phyloP scores from a whole-genome alignment of 352 stramenopile species.

The Pythium plurisporium region DNA sequence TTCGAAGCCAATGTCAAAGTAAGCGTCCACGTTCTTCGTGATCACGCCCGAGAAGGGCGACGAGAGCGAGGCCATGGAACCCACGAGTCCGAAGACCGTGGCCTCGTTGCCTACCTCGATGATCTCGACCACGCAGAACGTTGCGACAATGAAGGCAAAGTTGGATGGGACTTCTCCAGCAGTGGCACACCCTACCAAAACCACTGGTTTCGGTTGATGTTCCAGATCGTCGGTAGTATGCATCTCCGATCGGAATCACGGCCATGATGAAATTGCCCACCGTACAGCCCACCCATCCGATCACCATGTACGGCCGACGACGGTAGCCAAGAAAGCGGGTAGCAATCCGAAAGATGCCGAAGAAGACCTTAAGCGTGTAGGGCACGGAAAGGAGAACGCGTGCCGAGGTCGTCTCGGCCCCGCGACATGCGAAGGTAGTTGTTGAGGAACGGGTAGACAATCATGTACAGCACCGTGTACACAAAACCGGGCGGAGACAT shows the following conservation, averaged over 20 bases:
- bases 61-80: slow-evolving; percentile 19
- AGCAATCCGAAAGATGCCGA: slow-evolving; percentile 78
- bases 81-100: slow-evolving; percentile 27
- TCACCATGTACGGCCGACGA: slow-evolving; percentile 75
- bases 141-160: slow-evolving; percentile 25
- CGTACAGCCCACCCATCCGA: slow-evolving; percentile 42
- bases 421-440: slow-evolving; percentile 36
- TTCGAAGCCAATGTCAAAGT: slow-evolving; percentile 23
- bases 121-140: slow-evolving; percentile 30
- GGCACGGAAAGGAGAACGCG: slow-evolving; percentile 37
- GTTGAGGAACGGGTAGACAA: slow-evolving; percentile 36
- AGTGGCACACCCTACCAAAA: slow-evolving; percentile 26
- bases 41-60: slow-evolving; percentile 28
- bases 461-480: slow-evolving; percentile 18
- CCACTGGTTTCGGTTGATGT: slow-evolving; percentile 25
- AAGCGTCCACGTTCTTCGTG: slow-evolving; percentile 24
- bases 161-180: slow-evolving; percentile 23
- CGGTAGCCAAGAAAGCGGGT: slow-evolving; percentile 80
- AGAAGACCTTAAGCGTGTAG: slow-evolving; percentile 62
- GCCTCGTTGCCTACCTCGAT: slow-evolving; percentile 29
- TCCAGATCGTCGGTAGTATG: slow-evolving; percentile 28
- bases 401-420: slow-evolving; percentile 22
- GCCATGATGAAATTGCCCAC: slow-evolving; percentile 21
- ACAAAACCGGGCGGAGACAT: slow-evolving; percentile 24
- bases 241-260: slow-evolving; percentile 19